A percentile compares a stretch with the other conserved stretches of the same genome.
Conservation (phyloP, 768 basidiomycete genomes). For the Hortiboletus campestris region DNA sequence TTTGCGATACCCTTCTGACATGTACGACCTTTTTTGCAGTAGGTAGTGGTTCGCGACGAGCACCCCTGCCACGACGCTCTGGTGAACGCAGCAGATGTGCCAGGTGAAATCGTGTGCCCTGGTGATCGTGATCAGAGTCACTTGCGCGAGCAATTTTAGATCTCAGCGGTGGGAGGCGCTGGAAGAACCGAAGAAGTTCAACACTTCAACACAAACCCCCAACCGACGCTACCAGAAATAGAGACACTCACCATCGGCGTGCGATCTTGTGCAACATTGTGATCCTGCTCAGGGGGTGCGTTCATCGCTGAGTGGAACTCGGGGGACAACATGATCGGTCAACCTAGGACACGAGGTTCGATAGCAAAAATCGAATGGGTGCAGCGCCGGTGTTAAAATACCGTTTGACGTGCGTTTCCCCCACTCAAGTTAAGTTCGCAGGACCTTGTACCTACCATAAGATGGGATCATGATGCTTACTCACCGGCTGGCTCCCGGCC, state of each 20-base stretch:
- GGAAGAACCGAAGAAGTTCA: not conserved
- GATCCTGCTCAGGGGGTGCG: not conserved
- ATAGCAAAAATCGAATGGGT: not conserved
- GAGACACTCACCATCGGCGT: constrained; percentile 9
- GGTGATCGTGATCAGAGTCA: not conserved
- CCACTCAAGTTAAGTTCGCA: no score
- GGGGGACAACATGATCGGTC: not conserved
- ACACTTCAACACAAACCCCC: not conserved
- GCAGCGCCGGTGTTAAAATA: constrained; percentile 3
- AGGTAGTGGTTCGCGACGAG: not conserved
- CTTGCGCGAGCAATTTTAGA: not conserved
- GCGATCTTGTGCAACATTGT: not conserved
- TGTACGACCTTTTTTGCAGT: not conserved
- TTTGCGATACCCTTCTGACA: not conserved
- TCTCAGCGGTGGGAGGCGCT: not conserved
- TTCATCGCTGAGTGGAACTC: not conserved
- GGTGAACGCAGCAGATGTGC: not conserved
- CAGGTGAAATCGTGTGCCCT: not conserved
- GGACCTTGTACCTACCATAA: not conserved
- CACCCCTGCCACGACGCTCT: not conserved
- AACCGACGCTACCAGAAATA: not conserved
- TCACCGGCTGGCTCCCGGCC: constrained; percentile 2
- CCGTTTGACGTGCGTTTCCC: not conserved
- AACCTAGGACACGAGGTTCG: not conserved
- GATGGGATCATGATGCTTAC: constrained; percentile 1